Base-by-base conservation (phyloP, 257 asterid species). In the Linaria vulgaris region DNA sequence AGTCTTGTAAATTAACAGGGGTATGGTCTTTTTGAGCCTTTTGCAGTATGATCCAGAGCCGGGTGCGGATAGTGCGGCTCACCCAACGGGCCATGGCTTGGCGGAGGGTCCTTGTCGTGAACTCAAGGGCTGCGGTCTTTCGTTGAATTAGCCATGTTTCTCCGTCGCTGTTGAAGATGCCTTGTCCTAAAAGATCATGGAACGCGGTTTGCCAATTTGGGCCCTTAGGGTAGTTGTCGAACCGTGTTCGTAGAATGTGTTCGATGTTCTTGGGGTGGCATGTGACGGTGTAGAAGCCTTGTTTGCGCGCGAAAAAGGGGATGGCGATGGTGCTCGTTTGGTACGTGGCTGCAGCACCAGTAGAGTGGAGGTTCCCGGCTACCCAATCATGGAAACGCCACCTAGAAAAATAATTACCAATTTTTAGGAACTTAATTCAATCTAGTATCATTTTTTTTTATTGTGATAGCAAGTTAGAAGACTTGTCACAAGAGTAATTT, bases 31-130 rank as follows among this genome's bases (percentile, higher is more conserved):
- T 68, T 1, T 83, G 69, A 3, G 97, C 89, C 69, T 85, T 87
- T 17, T 87, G 86, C 16, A 87, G 34, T 11, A 89, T 84, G 21
- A 83, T 63, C 95, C 94, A 89, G 0, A 89, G 67, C 22, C 97
- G 83, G 59, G 91, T 84, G 17, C 91, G 47, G 20, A 89, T 89
- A 1, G 95, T 85, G 74, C 95, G 80, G 88, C 72, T 89, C 59
- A 89, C 97, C 97, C 97, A 89, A 68, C 97, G 68, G 45, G 84
- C 83, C 97, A 89, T 89, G 43, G 97, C 97, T 58, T 86, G 97
- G 4, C 97, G 91, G 16, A 89, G 86, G 2, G 96, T 89, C n/a
- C 96, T 57, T 0, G 97, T 89, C 0, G 97, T 89, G 74, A 89
- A 89, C 67, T 89, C 97, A 0, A 89, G 86, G 0, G 97, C 97